Percentiles rank a stretch among this genome's conserved stretches.
phyloP scores from a whole-genome alignment of 805 yeast genomes.

The Lachancea fermentati region DNA sequence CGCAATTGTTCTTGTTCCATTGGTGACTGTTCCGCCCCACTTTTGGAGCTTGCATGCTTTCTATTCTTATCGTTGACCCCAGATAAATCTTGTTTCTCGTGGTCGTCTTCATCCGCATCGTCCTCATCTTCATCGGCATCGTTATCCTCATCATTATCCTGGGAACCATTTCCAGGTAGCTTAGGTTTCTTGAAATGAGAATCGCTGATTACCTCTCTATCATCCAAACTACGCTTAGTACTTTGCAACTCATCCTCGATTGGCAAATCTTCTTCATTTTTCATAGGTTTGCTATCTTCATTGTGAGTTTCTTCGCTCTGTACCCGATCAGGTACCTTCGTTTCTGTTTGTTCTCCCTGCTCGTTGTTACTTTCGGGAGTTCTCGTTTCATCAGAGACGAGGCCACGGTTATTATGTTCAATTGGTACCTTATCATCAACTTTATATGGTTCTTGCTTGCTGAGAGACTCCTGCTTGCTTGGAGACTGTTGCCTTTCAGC shows the following conservation, averaged over 20 bases:
- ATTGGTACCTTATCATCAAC: no score
- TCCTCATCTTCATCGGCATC: constrained; percentile 8
- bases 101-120: constrained; percentile 10
- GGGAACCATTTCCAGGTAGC: constrained; percentile 6
- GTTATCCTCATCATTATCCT: constrained; percentile 11
- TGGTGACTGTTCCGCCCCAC: constrained; percentile 12
- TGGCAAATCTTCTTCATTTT: constrained; percentile 1
- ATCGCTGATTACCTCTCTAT: background rate
- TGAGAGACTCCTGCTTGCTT: no score
- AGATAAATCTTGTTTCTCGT: constrained; percentile 8
- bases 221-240: background rate
- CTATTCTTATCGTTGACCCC: background rate
- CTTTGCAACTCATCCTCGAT: background rate
- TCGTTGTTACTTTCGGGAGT: no score
- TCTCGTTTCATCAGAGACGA: no score
- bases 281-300: constrained; percentile 8
- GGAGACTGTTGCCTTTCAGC: no score
- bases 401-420: no score
- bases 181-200: constrained; percentile 9
- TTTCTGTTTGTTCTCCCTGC: constrained; percentile 10
- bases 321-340: no score
- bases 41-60: constrained; percentile 1
- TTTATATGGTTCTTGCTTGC: no score
- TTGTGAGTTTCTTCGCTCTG: background rate
- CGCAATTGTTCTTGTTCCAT: constrained; percentile 28